These are phyloP conservation scores for Plantago ovata DNA, from an alignment of 257 asterid species.

Conservation along the genomic window DNA sequence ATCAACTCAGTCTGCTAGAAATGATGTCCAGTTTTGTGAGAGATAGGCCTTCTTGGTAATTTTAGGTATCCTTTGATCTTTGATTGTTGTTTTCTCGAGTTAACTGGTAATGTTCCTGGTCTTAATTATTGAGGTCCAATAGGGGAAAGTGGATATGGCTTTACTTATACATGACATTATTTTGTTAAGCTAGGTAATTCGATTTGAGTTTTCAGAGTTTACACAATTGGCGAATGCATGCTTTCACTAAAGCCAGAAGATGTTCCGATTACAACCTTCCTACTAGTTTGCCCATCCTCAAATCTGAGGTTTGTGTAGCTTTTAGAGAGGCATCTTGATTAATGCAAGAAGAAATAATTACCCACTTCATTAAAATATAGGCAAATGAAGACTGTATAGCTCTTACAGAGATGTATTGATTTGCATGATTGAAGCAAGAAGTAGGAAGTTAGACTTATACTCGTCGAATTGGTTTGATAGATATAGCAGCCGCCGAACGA, in stretches of 20 bases:
- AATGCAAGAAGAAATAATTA: neutral
- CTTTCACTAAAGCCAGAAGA: no score
- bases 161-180: neutral
- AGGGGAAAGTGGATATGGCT: neutral
- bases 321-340: neutral
- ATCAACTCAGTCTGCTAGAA: neutral
- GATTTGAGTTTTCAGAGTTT: neutral
- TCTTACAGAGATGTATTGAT: neutral
- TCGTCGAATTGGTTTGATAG: neutral
- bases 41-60: neutral
- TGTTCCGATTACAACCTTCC: no score
- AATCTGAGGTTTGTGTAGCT: no score
- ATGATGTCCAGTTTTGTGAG: neutral
- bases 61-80: neutral
- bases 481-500: constrained; percentile 2
- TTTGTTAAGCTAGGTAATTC: no score
- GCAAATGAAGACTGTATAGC: neutral
- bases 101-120: neutral
- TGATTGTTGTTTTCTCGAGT: neutral
- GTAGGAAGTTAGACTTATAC: neutral
- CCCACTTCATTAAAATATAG: neutral
- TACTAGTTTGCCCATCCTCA: no score
- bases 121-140: neutral
- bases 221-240: neutral
- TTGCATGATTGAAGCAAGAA: neutral